Evolutionary conservation across 768 basidiomycete species (phyloP).

Genomic region (Crepidotus variabilis): DNA sequence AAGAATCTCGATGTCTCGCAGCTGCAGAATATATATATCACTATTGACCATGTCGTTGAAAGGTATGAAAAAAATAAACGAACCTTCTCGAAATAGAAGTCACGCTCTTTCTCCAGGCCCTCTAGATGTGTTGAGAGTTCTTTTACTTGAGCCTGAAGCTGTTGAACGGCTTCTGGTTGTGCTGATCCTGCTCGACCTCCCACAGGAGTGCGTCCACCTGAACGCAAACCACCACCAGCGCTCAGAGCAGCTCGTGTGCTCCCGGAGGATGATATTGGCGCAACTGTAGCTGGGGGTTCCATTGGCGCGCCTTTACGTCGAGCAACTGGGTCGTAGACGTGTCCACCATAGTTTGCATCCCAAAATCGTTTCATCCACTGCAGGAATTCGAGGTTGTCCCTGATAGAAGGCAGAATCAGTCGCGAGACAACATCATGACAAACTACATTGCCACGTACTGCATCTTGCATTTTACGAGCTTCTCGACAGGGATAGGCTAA

Average conservation of each 20-base stretch:
- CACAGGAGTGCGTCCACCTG: conserved; percentile 73
- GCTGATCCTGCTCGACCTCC: conserved; percentile 65
- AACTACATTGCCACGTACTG: conserved; percentile 56
- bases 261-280: conserved; percentile 50
- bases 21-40: conserved; percentile 36
- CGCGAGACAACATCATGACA: not conserved
- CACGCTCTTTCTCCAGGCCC: conserved; percentile 93
- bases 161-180: conserved; percentile 62
- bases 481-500: conserved; percentile 94
- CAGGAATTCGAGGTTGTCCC: conserved; percentile 97
- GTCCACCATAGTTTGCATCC: conserved; percentile 88
- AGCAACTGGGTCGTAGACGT: conserved; percentile 80
- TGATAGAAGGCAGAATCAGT: conserved; percentile 21
- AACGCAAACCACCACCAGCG: conserved; percentile 30
- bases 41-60: not conserved
- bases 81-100: conserved; percentile 99
- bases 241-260: conserved; percentile 25
- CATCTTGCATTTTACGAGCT: conserved; percentile 97
- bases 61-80: conserved; percentile 11
- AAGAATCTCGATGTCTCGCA: conserved; percentile 94
- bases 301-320: conserved; percentile 74
- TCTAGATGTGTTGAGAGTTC: conserved; percentile 83
- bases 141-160: conserved; percentile 71
- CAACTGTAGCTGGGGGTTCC: conserved; percentile 78
- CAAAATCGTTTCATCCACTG: conserved; percentile 98